phyloP scores from a whole-genome alignment of 2,329 filamentous ascomycete genomes.

The Chaetomiaceae sp. region DNA sequence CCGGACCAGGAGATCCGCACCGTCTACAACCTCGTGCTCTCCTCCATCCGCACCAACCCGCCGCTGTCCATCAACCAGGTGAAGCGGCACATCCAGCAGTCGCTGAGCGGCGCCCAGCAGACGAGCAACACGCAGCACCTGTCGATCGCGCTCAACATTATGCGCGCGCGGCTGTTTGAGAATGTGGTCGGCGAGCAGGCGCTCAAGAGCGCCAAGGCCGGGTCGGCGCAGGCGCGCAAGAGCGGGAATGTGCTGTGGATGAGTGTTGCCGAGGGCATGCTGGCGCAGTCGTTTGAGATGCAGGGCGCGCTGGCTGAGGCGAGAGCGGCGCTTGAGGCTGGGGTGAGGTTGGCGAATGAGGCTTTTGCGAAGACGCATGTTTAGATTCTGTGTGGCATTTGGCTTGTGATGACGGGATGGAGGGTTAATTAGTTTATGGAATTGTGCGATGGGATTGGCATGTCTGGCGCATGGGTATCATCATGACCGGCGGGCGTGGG shows the following conservation, averaged over 20 bases:
- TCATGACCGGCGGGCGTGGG: neutral
- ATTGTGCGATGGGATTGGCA: neutral
- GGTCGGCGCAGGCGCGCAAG: conserved; percentile 61
- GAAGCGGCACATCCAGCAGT: conserved; percentile 72
- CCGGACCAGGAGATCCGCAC: conserved; percentile 71
- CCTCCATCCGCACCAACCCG: conserved; percentile 59
- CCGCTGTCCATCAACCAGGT: conserved; percentile 66
- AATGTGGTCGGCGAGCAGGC: conserved; percentile 78
- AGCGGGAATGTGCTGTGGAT: conserved; percentile 72
- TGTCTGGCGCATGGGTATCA: conserved; percentile 2
- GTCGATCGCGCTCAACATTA: conserved; percentile 78
- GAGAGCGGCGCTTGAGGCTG: conserved; percentile 9
- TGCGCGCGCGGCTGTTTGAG: conserved; percentile 78
- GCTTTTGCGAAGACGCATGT: conserved; percentile 21
- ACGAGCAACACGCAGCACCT: conserved; percentile 74
- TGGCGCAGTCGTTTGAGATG: conserved; percentile 69
- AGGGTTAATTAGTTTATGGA: neutral
- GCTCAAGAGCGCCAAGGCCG: conserved; percentile 69
- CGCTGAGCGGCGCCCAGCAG: conserved; percentile 64
- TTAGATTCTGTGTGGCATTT: neutral
- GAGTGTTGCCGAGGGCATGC: conserved; percentile 75
- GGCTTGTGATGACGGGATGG: neutral
- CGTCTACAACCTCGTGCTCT: conserved; percentile 71
- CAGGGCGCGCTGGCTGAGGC: conserved; percentile 45
- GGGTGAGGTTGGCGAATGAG: conserved; percentile 23